Conservation (phyloP, 495 filamentous ascomycete genomes). For the Penicillium ochrochloron region DNA sequence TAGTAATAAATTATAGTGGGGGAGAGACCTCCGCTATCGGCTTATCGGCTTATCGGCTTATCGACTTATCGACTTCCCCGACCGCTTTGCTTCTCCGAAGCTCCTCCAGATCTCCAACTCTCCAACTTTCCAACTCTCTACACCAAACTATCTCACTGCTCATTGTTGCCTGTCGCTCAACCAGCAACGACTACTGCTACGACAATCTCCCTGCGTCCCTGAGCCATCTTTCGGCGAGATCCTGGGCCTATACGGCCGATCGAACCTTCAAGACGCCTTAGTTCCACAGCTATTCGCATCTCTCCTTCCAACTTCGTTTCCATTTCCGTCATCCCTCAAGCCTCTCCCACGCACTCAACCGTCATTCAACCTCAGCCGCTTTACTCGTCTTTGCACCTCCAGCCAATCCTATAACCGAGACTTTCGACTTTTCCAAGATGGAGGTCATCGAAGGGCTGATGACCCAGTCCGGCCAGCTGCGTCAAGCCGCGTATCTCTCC, state of each 20-base stretch:
- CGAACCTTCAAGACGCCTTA: not conserved
- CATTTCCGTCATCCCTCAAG: not conserved
- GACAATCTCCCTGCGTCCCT: not conserved
- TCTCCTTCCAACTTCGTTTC: not conserved
- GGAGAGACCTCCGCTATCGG: conserved; percentile 4
- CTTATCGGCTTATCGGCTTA: conserved; percentile 2
- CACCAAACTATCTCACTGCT: not conserved
- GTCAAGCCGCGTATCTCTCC: conserved; percentile 10
- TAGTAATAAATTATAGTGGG: not conserved
- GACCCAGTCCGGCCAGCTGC: conserved; percentile 22
- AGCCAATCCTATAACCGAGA: not conserved
- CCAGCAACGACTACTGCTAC: not conserved
- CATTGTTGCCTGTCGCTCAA: not conserved
- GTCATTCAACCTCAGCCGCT: not conserved
- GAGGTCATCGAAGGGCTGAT: conserved; percentile 19
- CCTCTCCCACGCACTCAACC: not conserved
- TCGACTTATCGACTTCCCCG: not conserved
- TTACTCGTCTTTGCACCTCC: not conserved
- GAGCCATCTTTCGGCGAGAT: not conserved
- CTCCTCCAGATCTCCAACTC: not conserved
- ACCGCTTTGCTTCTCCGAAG: conserved; percentile 1
- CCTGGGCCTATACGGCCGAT: not conserved
- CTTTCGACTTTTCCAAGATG: conserved; percentile 12
- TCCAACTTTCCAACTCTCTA: not conserved
- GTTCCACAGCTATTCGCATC: not conserved